phyloP scores from a whole-genome alignment of 2,329 filamentous ascomycete species.

The Talaromyces sp. region DNA sequence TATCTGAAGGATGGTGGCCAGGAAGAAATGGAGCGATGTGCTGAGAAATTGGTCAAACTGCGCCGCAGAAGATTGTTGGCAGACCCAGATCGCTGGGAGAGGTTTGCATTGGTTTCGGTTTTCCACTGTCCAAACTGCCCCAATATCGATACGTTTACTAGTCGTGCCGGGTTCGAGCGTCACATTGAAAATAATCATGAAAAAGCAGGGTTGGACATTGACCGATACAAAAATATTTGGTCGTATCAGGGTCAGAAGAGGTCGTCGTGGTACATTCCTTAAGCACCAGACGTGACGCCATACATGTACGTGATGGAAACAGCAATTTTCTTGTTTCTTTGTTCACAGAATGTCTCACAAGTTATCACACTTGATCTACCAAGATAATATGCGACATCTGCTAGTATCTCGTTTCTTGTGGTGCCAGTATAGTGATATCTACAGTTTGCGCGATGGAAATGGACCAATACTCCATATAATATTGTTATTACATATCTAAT shows the following conservation, averaged over 20 bases:
- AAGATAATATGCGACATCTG: too few species aligned
- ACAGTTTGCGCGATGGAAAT: too few species aligned
- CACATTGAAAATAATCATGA: neutral
- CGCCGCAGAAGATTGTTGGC: neutral
- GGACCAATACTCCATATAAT: too few species aligned
- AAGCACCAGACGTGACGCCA: neutral
- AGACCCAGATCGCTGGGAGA: conserved; percentile 1
- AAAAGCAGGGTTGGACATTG: neutral
- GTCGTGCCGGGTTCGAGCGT: neutral
- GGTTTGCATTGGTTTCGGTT: neutral
- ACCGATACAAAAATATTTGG: neutral
- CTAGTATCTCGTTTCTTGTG: too few species aligned
- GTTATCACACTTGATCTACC: neutral
- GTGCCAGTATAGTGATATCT: too few species aligned
- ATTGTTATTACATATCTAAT: too few species aligned
- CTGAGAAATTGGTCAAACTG: conserved; percentile 1
- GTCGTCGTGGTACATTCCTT: neutral
- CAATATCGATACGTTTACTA: conserved; percentile 2
- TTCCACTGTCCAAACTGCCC: neutral
- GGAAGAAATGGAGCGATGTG: conserved; percentile 3
- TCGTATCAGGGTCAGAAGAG: neutral
- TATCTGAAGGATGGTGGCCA: conserved; percentile 1
- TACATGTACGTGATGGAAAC: neutral
- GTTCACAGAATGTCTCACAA: neutral
- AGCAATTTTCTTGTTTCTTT: neutral